A percentile compares a stretch with the other conserved stretches of the same genome.
Evolutionary conservation across 768 basidiomycete genomes (phyloP).

Genomic region (Candolleomyces efflorescens): DNA sequence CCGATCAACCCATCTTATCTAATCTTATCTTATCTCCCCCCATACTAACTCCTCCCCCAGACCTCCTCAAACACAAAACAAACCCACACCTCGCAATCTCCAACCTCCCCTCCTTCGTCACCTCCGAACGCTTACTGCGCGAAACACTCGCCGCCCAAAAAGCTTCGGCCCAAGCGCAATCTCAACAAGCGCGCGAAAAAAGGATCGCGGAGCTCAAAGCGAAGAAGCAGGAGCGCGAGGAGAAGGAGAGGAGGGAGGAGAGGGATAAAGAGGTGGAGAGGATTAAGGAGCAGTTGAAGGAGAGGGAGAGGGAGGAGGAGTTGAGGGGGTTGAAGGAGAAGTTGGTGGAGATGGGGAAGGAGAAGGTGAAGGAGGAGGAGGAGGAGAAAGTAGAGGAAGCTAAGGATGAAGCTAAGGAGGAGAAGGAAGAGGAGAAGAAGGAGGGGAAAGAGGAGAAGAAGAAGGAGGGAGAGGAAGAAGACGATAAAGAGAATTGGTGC

Average conservation of each 20-base stretch:
- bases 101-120: slow-evolving; percentile 68
- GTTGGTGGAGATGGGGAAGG: slow-evolving; percentile 41
- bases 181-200: slow-evolving; percentile 45
- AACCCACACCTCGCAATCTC: slow-evolving; percentile 72
- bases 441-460: not conserved
- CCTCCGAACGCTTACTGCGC: slow-evolving; percentile 67
- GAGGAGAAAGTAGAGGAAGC: not conserved
- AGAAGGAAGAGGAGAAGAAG: not conserved
- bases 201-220: slow-evolving; percentile 34
- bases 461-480: slow-evolving; percentile 6
- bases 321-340: slow-evolving; percentile 36
- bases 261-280: slow-evolving; percentile 56
- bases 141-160: slow-evolving; percentile 72
- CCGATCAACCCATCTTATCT: not conserved
- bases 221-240: slow-evolving; percentile 53
- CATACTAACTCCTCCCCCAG: slow-evolving; percentile 29
- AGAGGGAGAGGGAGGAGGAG: slow-evolving; percentile 50
- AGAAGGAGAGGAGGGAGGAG: slow-evolving; percentile 61
- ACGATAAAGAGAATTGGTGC: slow-evolving; percentile 12
- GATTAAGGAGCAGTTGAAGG: slow-evolving; percentile 45
- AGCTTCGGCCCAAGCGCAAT: slow-evolving; percentile 55
- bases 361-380: slow-evolving; percentile 15
- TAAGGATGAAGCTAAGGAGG: not conserved
- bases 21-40: not conserved
- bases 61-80: slow-evolving; percentile 81